Base-by-base conservation (phyloP, 345 rosid genomes). In the Mercurialis annua region DNA sequence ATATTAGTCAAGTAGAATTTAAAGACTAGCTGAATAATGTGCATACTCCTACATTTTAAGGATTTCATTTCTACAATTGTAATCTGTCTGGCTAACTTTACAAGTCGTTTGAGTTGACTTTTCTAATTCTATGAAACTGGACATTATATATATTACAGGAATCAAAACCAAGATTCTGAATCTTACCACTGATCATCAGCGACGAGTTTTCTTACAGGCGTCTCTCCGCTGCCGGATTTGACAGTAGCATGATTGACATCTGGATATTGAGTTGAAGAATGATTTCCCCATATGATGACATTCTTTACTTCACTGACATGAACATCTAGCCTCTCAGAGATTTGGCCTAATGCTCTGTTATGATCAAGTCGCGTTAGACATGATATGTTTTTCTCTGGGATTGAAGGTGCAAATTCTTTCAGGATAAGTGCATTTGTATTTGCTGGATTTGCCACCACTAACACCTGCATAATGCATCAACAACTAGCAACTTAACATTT, bases 251-350 rank as follows among this genome's bases (percentile, higher is more conserved):
- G 97, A 53, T 78, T 88, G 64, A 70, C 86, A 72, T 92, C 98
- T 24, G 98, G 98, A 68, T 88, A 88, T 42, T 90, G 98, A 50
- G 97, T 88, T 23, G 95, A 85, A n/a, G 92, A 92, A 72, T 92
- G 98, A 71, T 90, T 90, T 17, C 97, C 97, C 94, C 97, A 90
- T 18, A 92, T 76, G 64, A 86, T 80, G 3, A 83, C 84, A 38
- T 92, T 92, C 76, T 83, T 92, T 53, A 90, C 88, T 24, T 84
- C 82, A 42, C 79, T 68, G 20, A 86, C 88, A 0, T 78, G 80
- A 70, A 82, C 85, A 52, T 78, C 57, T 26, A 92, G 75, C 76
- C 72, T 85, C 66, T 85, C 90, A 1, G 97, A 81, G 74, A 92
- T 78, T 63, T 77, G 88, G 49, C 86, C 90, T 31, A 85, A 73